Evolutionary conservation across 2,329 filamentous ascomycete species (phyloP), one percentile per base, ranked within the genome.

Genomic region (Fusarium longipes): DNA sequence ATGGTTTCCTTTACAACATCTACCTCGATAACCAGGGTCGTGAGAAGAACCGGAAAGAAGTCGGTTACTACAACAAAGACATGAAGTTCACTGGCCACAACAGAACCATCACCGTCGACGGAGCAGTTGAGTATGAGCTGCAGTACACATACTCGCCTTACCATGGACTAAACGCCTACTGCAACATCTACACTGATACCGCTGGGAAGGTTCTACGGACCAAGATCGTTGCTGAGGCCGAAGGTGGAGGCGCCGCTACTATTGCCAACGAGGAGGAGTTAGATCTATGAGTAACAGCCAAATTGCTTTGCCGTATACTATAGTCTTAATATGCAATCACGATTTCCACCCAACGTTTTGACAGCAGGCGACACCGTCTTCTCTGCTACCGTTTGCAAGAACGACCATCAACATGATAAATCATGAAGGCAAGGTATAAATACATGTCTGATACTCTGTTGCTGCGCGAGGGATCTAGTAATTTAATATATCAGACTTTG

Each of bases 81-180:
- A 64, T 64, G 61, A 64, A 64, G 45, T 64, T 64, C 10, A 64
- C 61, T 0, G 61, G 61, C 3, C 61, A 64, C 15, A 64, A 64
- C 8, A 64, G 55, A 17, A 64, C 61, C 4, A 44, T 64, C 8
- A 59, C 35, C 0, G 32, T 44, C 0, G 61, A 64, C 2, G 45
- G 24, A 22, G 61, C 45, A 2, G 27, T 48, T 0, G 61, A 64
- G 22, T 64, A 49, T 12, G 61, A 64, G 53, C 27, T 64, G 11
- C 61, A 64, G 53, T 64, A 64, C 6, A 64, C 52, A 3, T 64
- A 64, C 22, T 20, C 61, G 3, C 61, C 61, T 30, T 64, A 64
- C 5, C 47, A 59, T 3, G 61, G 61, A 7, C 61, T 64, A 6
- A 64, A 11, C 6, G 59, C 61, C 5, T 64, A 64, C 17, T 64